Base-by-base conservation (phyloP, 352 stramenopile species). In the Globisporangium uncinulatum region DNA sequence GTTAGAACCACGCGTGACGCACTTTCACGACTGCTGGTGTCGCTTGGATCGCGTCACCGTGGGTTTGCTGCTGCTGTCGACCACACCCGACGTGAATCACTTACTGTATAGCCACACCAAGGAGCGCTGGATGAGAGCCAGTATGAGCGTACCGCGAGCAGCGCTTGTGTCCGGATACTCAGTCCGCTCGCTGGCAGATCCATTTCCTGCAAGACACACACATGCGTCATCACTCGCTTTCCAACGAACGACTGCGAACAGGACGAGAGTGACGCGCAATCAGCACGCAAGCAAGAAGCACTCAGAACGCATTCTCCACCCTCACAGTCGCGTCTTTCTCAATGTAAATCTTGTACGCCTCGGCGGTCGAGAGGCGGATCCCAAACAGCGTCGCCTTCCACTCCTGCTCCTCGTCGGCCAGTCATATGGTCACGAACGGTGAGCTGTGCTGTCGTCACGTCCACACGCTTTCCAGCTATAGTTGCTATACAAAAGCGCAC, bases 341-440 rank as follows among this genome's bases (percentile, higher is more conserved):
- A 42, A 92, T 87, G 73, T 92, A 92, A 57, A 92, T 88, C 46
- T 65, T 61, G 57, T 92, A 92, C 37, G 82, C 82, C 49, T 92
- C 79, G 19, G 77, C 74, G 29, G 82, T 92, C 46, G 68, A 70
- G 14, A 92, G 61, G 11, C 80, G 77, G 24, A 83, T 70, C 20
- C 70, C 76, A 51, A 82, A 92, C 11, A 87, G 50, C 54, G 74
- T 79, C 29, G 57, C 65, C 29, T 77, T 73, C 69, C 77, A 79
- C 10, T 74, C 62, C 65, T 78, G 31, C 52, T 14, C 42, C 14
- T 44, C 24, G 24, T n/a, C n/a, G n/a, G n/a, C 39, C 39, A 44
- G 1, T 8, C 34, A 13, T 7, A 13, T 39, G 34, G 2, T 2
- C 34, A 6, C 10, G 34, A 39, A 2, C 34, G 8, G 34, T 39